Evolutionary conservation across 2,329 filamentous ascomycete genomes (phyloP).

Genomic region (Scorias spongiosa): DNA sequence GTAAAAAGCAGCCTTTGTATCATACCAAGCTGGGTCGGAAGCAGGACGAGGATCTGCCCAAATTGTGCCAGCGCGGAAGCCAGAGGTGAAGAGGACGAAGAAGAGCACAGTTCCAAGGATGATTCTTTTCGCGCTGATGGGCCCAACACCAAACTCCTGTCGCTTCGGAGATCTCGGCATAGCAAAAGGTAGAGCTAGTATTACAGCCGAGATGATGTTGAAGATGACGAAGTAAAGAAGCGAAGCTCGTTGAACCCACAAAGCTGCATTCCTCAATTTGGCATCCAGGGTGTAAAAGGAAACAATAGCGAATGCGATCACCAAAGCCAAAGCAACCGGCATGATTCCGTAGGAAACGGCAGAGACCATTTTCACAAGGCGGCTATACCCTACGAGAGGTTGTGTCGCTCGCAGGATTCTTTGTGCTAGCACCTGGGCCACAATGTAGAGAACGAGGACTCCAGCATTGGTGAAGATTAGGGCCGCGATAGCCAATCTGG

Average conservation of each 20-base stretch:
- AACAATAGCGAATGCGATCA: slow-evolving; percentile 7
- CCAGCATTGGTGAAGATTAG: slow-evolving; percentile 8
- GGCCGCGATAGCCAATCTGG: slow-evolving; percentile 6
- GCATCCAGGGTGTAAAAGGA: slow-evolving; percentile 5
- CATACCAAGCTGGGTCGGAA: slow-evolving; percentile 6
- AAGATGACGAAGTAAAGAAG: slow-evolving; percentile 45
- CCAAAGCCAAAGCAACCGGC: slow-evolving; percentile 4
- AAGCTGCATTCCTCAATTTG: neutral
- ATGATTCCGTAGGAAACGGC: slow-evolving; percentile 2
- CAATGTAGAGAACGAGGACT: slow-evolving; percentile 7
- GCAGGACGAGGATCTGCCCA: slow-evolving; percentile 6
- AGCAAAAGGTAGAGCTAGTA: slow-evolving; percentile 43
- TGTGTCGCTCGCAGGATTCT: slow-evolving; percentile 5
- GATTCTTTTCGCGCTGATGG: slow-evolving; percentile 3
- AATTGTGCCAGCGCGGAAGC: slow-evolving; percentile 5
- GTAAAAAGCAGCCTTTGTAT: slow-evolving; percentile 7
- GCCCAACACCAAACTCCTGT: slow-evolving; percentile 5
- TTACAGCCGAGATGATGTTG: slow-evolving; percentile 44
- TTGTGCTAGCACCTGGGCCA: slow-evolving; percentile 6
- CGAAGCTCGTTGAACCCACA: slow-evolving; percentile 29
- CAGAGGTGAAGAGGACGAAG: slow-evolving; percentile 5
- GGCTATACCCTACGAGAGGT: slow-evolving; percentile 2
- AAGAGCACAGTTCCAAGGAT: slow-evolving; percentile 5
- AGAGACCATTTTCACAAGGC: neutral
- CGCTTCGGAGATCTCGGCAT: neutral